Base-by-base conservation (phyloP, 352 stramenopile genomes). In the Globisporangium spinosum region DNA sequence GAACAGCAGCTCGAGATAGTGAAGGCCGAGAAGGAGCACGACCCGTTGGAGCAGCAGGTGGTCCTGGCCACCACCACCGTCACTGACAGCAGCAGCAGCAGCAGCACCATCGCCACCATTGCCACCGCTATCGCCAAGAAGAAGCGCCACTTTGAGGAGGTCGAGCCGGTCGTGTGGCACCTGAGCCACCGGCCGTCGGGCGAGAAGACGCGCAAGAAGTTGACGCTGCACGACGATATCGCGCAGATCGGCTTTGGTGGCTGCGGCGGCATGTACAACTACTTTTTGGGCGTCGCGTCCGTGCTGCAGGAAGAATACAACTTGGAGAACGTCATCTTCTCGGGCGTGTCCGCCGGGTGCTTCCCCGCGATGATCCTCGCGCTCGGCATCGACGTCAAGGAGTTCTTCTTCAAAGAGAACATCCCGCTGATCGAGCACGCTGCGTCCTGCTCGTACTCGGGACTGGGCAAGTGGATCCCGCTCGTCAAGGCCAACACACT, bases 191-290 rank as follows among this genome's bases (percentile, higher is more conserved):
- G 66, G 1, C 66, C 59, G 6, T 38, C 57, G 13, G 22, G 25
- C 9, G 57, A 51, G 51, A 78, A 75, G 64, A 58, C 38, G 17
- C 76, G 76, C 40, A 80, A 80, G 57, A 79, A 83, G 70, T 81
- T 91, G 38, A 89, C 81, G 62, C 67, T 77, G 62, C 72, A 86
- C 64, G 64, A 89, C 62, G 74, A 74, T 60, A 75, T 90, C 32
- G 84, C 78, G 53, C 86, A 94, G 65, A 84, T 94, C 49, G 83
- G 84, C 22, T 94, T 94, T 69, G 86, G 86, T 43, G 86, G 86
- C 57, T 94, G 86, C 55, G 86, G 86, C 7, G 86, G 86, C 62
- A 93, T 94, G 83, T 94, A 94, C 82, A 94, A 94, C 67, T 94
- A 93, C 70, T 90, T 93, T 40, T 68, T 94, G 29, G 87, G 87